A percentile compares a stretch with the other conserved stretches of the same genome.
Evolutionary conservation across 805 yeast species (phyloP).

Genomic region (Yarrowia keelungensis): DNA sequence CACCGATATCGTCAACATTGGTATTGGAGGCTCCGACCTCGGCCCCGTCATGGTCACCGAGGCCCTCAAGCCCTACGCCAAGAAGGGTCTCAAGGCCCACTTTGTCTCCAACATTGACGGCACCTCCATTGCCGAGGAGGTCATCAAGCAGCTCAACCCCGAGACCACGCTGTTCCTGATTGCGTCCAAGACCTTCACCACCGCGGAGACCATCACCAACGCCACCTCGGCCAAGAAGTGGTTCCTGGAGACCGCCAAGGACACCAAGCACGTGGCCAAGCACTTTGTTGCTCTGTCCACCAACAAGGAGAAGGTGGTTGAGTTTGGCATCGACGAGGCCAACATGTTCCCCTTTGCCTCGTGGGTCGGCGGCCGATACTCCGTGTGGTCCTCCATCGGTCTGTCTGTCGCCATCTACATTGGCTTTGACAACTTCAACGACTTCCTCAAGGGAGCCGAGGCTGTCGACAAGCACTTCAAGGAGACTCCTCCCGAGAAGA

Average conservation of each 20-base stretch:
- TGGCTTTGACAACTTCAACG: constrained; percentile 93
- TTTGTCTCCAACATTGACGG: constrained; percentile 99
- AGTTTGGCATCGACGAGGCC: constrained; percentile 95
- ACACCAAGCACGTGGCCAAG: constrained; percentile 80
- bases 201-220: constrained; percentile 97
- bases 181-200: constrained; percentile 98
- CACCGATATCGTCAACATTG: constrained; percentile 94
- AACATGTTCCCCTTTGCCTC: constrained; percentile 98
- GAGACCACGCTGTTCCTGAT: constrained; percentile 87
- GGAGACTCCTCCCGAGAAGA: constrained; percentile 82
- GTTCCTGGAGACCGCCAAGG: constrained; percentile 80
- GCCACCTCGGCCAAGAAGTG: constrained; percentile 94
- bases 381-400: constrained; percentile 99
- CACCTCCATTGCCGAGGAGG: constrained; percentile 88
- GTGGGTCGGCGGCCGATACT: constrained; percentile 99
- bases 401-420: constrained; percentile 92
- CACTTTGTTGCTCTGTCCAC: constrained; percentile 98
- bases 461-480: constrained; percentile 92
- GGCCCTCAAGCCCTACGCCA: constrained; percentile 90
- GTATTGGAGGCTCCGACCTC: constrained; percentile 98
- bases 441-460: constrained; percentile 95
- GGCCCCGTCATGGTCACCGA: constrained; percentile 99
- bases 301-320: constrained; percentile 86
- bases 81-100: constrained; percentile 73
- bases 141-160: constrained; percentile 75